phyloP scores from a whole-genome alignment of 2,329 filamentous ascomycete species.

The Thelonectria blattea region DNA sequence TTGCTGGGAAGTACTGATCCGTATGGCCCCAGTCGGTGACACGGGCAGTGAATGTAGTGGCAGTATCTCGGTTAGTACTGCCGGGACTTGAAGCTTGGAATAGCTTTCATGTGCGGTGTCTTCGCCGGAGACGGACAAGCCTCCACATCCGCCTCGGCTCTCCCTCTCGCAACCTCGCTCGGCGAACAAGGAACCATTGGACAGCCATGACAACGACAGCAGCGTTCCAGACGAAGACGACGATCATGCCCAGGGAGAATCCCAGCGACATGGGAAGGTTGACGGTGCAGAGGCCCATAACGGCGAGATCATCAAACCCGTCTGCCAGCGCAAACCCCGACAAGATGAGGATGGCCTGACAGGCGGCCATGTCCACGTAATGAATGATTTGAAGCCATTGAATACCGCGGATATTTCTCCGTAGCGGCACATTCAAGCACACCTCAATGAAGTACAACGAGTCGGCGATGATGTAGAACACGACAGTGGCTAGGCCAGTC shows the following conservation, averaged over 20 bases:
- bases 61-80: no score
- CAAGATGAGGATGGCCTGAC: constrained; percentile 1
- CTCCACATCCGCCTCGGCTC: not conserved
- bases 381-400: constrained; percentile 7
- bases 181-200: constrained; percentile 33
- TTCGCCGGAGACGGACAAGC: no score
- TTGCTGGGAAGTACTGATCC: no score
- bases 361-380: constrained; percentile 4
- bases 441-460: constrained; percentile 1
- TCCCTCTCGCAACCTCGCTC: not conserved
- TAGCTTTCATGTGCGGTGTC: no score
- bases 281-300: constrained; percentile 10
- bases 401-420: not conserved
- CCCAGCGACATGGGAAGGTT: constrained; percentile 2
- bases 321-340: constrained; percentile 5
- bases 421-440: not conserved
- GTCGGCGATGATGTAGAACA: not conserved
- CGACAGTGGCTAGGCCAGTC: not conserved
- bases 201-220: constrained; percentile 7
- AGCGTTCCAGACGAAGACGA: constrained; percentile 9
- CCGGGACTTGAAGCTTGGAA: not conserved
- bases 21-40: no score
- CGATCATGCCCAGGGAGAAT: constrained; percentile 8
- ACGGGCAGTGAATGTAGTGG: no score
- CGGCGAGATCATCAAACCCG: constrained; percentile 10